phyloP scores from a whole-genome alignment of 1,284 basidiomycete species.

The Ustanciosporium gigantosporum region DNA sequence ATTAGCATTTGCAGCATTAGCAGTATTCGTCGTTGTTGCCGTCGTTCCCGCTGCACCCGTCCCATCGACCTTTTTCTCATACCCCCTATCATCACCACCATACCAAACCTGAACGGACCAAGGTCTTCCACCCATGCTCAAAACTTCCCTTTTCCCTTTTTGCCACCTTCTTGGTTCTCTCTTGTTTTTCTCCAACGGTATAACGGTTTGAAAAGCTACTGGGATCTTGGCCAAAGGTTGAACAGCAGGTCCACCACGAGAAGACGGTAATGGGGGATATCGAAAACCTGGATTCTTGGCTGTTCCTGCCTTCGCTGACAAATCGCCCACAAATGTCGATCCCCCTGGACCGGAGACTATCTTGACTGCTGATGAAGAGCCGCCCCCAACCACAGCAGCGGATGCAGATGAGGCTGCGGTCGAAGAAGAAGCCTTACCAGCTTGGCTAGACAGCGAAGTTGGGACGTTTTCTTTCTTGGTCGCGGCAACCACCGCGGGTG shows the following conservation, averaged over 20 bases:
- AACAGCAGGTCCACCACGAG: constrained; percentile 33
- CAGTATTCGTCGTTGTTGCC: too few relatives aligned
- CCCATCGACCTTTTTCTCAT: constrained; percentile 28
- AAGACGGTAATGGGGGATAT: constrained; percentile 41
- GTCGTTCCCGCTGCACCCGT: neutral
- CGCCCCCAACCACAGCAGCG: neutral
- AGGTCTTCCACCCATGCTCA: constrained; percentile 46
- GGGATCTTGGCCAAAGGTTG: constrained; percentile 46
- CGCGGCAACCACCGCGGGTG: neutral
- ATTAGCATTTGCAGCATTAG: neutral
- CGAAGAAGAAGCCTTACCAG: neutral
- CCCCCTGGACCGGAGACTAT: constrained; percentile 22
- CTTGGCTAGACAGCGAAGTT: neutral
- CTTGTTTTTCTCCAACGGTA: constrained; percentile 35
- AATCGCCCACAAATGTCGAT: constrained; percentile 23
- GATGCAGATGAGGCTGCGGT: neutral
- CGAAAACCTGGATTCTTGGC: constrained; percentile 42
- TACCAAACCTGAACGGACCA: constrained; percentile 50
- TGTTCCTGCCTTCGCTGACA: constrained; percentile 26
- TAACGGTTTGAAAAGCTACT: constrained; percentile 33
- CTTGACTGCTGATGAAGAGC: constrained; percentile 15
- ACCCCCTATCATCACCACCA: constrained; percentile 34
- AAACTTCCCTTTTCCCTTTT: constrained; percentile 38
- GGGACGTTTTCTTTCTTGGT: neutral
- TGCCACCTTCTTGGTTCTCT: constrained; percentile 40